phyloP scores from a whole-genome alignment of 352 stramenopile species.

The Thraustotheca clavata region DNA sequence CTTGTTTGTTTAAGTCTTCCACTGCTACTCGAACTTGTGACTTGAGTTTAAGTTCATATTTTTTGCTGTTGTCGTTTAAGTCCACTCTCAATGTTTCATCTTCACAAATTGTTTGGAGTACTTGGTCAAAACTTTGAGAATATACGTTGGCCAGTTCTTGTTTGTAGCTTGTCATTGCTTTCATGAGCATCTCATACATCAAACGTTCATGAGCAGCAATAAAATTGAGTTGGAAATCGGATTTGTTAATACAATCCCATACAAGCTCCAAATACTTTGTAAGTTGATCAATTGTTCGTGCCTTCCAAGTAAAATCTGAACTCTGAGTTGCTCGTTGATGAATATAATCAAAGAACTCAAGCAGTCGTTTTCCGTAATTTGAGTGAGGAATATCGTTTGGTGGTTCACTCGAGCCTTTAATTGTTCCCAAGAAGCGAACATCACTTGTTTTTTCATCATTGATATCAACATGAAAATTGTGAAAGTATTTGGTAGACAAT shows the following conservation, averaged over 20 bases:
- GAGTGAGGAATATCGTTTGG: neutral
- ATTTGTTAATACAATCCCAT: neutral
- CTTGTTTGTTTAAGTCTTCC: neutral
- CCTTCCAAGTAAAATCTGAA: neutral
- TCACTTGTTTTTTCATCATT: neutral
- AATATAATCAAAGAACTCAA: neutral
- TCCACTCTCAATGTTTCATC: neutral
- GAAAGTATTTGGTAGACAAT: too few relatives aligned
- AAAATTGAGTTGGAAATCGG: constrained; percentile 10
- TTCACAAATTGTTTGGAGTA: neutral
- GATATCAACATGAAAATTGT: neutral
- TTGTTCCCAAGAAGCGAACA: neutral
- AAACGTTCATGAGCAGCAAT: neutral
- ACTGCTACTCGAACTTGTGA: neutral
- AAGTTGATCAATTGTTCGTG: neutral
- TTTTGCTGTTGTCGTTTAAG: neutral
- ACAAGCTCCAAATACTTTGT: neutral
- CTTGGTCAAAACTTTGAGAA: neutral
- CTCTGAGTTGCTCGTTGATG: neutral
- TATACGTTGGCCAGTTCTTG: neutral
- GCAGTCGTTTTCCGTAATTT: neutral
- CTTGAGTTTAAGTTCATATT: neutral
- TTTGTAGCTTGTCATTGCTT: neutral
- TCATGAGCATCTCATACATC: neutral
- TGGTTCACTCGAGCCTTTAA: neutral